phyloP scores from a whole-genome alignment of 768 basidiomycete genomes.

The Phallus indusiatus region DNA sequence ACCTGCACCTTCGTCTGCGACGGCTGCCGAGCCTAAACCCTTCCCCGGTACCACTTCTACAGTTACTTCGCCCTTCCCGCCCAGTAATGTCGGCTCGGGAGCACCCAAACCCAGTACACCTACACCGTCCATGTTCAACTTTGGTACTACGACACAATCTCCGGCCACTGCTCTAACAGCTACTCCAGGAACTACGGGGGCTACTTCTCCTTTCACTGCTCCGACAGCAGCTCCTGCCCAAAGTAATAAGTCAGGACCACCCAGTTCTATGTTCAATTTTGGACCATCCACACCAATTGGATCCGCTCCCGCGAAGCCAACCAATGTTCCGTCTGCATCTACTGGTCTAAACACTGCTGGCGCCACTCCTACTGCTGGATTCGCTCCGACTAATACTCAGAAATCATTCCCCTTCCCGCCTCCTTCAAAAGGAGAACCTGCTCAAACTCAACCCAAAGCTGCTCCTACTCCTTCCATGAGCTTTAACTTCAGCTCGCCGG shows the following conservation, averaged over 20 bases:
- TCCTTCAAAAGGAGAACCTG: no score
- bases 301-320: conserved; percentile 13
- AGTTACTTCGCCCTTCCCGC: not conserved
- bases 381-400: no score
- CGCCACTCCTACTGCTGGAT: conserved; percentile 8
- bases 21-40: not conserved
- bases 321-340: not conserved
- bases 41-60: conserved; percentile 5
- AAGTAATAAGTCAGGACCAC: conserved; percentile 7
- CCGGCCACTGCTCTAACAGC: conserved; percentile 3
- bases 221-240: not conserved
- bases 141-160: not conserved
- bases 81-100: conserved; percentile 2
- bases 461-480: no score
- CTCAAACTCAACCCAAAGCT: no score
- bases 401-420: no score
- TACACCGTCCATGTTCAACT: conserved; percentile 5
- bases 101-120: conserved; percentile 17
- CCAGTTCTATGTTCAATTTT: conserved; percentile 11
- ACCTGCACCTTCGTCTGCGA: conserved; percentile 11
- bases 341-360: not conserved
- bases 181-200: not conserved
- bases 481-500: not conserved
- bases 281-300: conserved; percentile 9
- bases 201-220: not conserved